Evolutionary conservation across 2,329 filamentous ascomycete genomes (phyloP).

Genomic region (Microdochium nivale): DNA sequence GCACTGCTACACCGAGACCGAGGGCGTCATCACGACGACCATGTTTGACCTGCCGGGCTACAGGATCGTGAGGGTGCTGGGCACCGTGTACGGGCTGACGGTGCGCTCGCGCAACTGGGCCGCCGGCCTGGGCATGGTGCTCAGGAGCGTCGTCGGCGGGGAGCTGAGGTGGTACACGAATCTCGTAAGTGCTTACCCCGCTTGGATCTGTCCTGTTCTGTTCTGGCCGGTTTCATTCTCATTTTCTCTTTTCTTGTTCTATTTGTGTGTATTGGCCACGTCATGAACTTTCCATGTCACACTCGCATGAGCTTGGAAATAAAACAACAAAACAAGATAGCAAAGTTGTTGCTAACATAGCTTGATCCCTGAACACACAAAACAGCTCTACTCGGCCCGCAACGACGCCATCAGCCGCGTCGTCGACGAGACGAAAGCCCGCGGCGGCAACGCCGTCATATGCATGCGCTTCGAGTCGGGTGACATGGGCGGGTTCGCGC

Average conservation of each 20-base stretch:
- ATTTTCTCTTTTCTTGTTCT: neutral
- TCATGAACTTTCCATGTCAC: too few relatives aligned
- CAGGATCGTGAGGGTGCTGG: slow-evolving; percentile 46
- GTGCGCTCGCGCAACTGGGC: slow-evolving; percentile 51
- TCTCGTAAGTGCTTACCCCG: slow-evolving; percentile 34
- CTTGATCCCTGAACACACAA: neutral
- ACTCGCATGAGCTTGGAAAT: too few relatives aligned
- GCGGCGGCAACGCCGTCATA: slow-evolving; percentile 53
- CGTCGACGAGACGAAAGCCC: slow-evolving; percentile 45
- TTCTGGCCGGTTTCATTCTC: slow-evolving; percentile 1
- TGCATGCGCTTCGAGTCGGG: slow-evolving; percentile 49
- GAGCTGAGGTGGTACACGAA: slow-evolving; percentile 52
- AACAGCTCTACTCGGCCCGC: slow-evolving; percentile 43
- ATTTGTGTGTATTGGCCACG: too few relatives aligned
- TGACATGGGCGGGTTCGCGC: slow-evolving; percentile 45
- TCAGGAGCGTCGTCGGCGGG: slow-evolving; percentile 49
- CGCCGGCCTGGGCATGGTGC: slow-evolving; percentile 43
- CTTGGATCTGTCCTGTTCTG: neutral
- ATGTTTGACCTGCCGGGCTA: slow-evolving; percentile 58
- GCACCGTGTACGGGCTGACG: slow-evolving; percentile 48
- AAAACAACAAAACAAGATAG: neutral
- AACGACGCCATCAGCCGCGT: slow-evolving; percentile 49
- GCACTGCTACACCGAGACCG: slow-evolving; percentile 53
- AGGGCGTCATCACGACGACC: slow-evolving; percentile 52
- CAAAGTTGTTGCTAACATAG: neutral